Evolutionary conservation across 140 eudicot species (phyloP).

Genomic region (Flaveria floridana): DNA sequence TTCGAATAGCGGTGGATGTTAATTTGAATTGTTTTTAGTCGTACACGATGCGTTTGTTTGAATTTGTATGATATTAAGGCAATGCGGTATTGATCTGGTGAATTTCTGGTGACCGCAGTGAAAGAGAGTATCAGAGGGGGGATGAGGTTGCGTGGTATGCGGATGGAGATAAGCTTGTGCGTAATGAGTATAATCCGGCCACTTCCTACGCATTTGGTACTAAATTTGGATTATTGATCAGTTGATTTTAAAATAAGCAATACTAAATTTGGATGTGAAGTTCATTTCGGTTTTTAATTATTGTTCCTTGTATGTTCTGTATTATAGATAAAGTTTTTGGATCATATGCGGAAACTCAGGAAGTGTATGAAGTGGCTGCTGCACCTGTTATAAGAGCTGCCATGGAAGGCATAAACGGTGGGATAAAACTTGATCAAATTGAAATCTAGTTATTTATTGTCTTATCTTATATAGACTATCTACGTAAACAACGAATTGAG

Average conservation of each 20-base stretch:
- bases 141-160: conserved; percentile 96
- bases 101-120: conserved; percentile 47
- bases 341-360: conserved; percentile 67
- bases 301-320: conserved; percentile 1
- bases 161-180: conserved; percentile 80
- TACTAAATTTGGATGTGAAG: conserved; percentile 22
- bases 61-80: conserved; percentile 28
- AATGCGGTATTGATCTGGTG: conserved; percentile 36
- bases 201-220: conserved; percentile 92
- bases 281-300: not conserved
- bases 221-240: not conserved
- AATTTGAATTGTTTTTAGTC: conserved; percentile 27
- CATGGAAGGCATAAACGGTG: conserved; percentile 98
- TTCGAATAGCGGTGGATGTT: conserved; percentile 41
- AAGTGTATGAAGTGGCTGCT: conserved; percentile 94
- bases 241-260: not conserved
- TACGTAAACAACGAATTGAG: not conserved
- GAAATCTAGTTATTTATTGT: conserved; percentile 4
- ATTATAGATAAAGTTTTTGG: conserved; percentile 85
- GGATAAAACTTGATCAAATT: conserved; percentile 26
- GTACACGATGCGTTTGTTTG: conserved; percentile 9
- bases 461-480: not conserved
- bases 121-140: conserved; percentile 81
- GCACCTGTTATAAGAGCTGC: conserved; percentile 93
- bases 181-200: conserved; percentile 83